Evolutionary conservation across 495 filamentous ascomycete genomes (phyloP).

Genomic region (Lasiosphaeris hirsuta): DNA sequence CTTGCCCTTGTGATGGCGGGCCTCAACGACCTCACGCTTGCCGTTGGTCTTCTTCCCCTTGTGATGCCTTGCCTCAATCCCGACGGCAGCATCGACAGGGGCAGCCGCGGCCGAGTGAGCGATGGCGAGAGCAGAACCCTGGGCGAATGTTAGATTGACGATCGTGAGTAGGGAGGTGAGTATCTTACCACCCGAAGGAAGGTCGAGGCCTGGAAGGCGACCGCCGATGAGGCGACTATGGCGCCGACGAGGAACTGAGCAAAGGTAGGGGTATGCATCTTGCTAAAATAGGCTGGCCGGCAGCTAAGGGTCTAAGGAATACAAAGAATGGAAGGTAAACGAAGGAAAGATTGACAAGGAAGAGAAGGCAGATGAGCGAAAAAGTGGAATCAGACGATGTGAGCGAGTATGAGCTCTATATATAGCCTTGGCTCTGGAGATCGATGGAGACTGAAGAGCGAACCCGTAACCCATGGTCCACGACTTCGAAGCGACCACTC

Average conservation of each 20-base stretch:
- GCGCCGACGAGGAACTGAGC: conserved; percentile 30
- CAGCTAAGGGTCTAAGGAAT: conserved; percentile 14
- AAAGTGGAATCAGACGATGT: neutral
- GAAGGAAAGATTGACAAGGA: conserved; percentile 12
- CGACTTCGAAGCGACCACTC: no score
- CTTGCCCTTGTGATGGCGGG: neutral
- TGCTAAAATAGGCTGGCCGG: conserved; percentile 24
- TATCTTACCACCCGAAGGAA: conserved; percentile 23
- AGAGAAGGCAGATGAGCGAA: conserved; percentile 13
- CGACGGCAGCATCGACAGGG: conserved; percentile 7
- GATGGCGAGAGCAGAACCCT: conserved; percentile 23
- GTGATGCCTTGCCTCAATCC: conserved; percentile 17
- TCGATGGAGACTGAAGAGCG: neutral
- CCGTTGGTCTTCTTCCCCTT: conserved; percentile 14
- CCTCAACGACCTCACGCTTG: conserved; percentile 12
- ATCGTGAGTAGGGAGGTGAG: neutral
- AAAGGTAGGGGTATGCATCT: conserved; percentile 34
- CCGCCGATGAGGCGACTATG: conserved; percentile 29
- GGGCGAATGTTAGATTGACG: neutral
- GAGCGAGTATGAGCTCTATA: conserved; percentile 20
- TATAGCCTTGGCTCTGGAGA: conserved; percentile 18
- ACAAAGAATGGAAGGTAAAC: conserved; percentile 14
- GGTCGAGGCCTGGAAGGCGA: conserved; percentile 28
- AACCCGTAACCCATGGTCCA: no score
- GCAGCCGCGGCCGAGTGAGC: conserved; percentile 13